Evolutionary conservation across 2,329 filamentous ascomycete species (phyloP), one percentile per base, ranked within the genome.

Genomic region (Pestalotiopsis sp.): DNA sequence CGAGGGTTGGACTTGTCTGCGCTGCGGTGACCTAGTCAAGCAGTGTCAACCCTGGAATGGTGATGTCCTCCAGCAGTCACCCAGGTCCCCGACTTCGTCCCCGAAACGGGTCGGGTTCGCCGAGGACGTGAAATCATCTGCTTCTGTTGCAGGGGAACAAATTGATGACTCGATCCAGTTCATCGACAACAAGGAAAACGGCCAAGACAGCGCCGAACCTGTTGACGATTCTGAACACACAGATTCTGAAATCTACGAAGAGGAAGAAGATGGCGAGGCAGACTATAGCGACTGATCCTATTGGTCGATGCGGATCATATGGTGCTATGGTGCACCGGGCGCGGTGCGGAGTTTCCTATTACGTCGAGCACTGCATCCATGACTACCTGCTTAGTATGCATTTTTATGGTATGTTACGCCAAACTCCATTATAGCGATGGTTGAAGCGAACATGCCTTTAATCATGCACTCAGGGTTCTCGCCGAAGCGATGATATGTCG

Each of bases 1-100:
- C 39, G 94, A 98, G 77, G 95, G 95, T 2, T 98, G 95, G 94
- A 88, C 90, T 12, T 99, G 96, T 81, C 83, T 99, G 61, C 88
- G 96, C 23, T 99, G 96, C 77, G 95, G 95, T 20, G 92, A 93
- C 76, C 79, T 92, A 23, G 90, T 97, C 63, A 94, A 92, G 77
- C 90, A 95, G 78, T 98, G 95, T 80, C 91, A 90, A 78, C 94
- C 96, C 0, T 99, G 96, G 96, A 90, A 86, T 74, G 96, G 96
- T 27, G 96, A 98, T 80, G 92, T 98, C 20, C 80, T 98, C 59
- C 90, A 91, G 77, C 82, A 85, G 20, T 80, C 81, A 56, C 56
- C 70, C 12, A 76, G 74, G 64, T 76, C 77, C 70, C 85, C 80
- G 73, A 80, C 79, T 27, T 77, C 81, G 7, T 76, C 79, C 7